These are phyloP conservation scores for Tylopilus felleus DNA, from an alignment of 768 basidiomycete species.

Conservation along the genomic window DNA sequence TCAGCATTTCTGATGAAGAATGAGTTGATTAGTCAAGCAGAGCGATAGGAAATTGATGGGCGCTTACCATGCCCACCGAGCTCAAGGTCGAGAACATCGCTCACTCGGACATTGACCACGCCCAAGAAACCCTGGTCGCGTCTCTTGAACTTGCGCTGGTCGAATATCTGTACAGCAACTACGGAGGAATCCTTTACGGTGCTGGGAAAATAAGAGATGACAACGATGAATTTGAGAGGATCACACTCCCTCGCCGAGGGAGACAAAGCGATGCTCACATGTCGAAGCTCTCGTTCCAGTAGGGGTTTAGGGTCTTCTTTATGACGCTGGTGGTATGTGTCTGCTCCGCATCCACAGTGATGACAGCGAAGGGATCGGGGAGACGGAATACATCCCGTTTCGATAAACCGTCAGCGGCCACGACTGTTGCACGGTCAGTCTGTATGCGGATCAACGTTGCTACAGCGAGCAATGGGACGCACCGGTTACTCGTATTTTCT, in stretches of 20 bases:
- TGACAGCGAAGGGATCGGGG: constrained; percentile 97
- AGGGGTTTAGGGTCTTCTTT: constrained; percentile 91
- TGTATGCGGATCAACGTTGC: not conserved
- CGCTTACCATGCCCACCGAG: constrained; percentile 87
- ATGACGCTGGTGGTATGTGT: constrained; percentile 96
- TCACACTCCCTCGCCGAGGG: not conserved
- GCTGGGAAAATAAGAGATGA: constrained; percentile 39
- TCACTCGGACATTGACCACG: constrained; percentile 92
- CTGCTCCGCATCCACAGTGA: constrained; percentile 97
- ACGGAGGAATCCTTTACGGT: constrained; percentile 98
- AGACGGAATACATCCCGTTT: constrained; percentile 96
- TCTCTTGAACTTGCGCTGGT: constrained; percentile 98
- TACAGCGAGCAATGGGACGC: constrained; percentile 15
- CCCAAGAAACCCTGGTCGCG: constrained; percentile 98
- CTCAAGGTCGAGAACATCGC: constrained; percentile 88
- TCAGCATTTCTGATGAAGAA: constrained; percentile 77
- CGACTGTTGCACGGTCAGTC: constrained; percentile 50
- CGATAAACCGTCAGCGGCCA: constrained; percentile 90
- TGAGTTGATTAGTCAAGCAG: not conserved
- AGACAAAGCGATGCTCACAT: constrained; percentile 53
- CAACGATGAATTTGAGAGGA: not conserved
- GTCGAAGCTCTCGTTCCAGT: constrained; percentile 98
- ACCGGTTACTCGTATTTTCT: constrained; percentile 83
- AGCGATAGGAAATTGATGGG: constrained; percentile 4
- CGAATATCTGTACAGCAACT: constrained; percentile 96